phyloP scores from a whole-genome alignment of 1,139 yeast genomes.

The Spencermartinsiella ligniputridi region DNA sequence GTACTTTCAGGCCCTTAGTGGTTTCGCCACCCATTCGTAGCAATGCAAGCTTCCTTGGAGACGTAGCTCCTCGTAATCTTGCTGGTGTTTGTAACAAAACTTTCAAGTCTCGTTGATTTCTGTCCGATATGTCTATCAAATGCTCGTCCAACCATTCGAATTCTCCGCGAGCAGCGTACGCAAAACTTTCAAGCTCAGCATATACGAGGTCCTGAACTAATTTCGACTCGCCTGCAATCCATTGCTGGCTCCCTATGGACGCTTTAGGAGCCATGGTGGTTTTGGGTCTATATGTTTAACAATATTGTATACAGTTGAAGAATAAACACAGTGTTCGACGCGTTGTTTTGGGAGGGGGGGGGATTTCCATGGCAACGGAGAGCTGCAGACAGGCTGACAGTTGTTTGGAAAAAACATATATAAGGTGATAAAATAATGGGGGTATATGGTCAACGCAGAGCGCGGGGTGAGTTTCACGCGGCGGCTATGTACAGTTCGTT shows the following conservation, averaged over 20 bases:
- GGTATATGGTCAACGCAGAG: too few relatives aligned
- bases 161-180: conserved; percentile 37
- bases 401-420: too few relatives aligned
- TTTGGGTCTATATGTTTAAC: background rate
- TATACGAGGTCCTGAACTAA: conserved; percentile 31
- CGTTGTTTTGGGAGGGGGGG: too few relatives aligned
- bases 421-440: too few relatives aligned
- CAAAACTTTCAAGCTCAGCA: conserved; percentile 37
- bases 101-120: conserved; percentile 24
- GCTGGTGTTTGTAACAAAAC: conserved; percentile 34
- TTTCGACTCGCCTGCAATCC: conserved; percentile 42
- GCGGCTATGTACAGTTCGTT: too few relatives aligned
- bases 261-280: conserved; percentile 3
- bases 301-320: background rate
- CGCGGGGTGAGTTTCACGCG: too few relatives aligned
- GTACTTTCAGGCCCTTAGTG: background rate
- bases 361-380: too few relatives aligned
- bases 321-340: too few relatives aligned
- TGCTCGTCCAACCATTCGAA: conserved; percentile 40
- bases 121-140: conserved; percentile 26
- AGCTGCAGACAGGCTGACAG: too few relatives aligned
- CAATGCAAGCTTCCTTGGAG: conserved; percentile 30
- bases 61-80: conserved; percentile 28
- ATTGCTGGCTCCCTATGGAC: conserved; percentile 39
- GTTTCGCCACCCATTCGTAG: background rate